A percentile compares a stretch with the other conserved stretches of the same genome.
Conservation (phyloP, 352 stramenopile genomes). For the Phytophthora rubi region DNA sequence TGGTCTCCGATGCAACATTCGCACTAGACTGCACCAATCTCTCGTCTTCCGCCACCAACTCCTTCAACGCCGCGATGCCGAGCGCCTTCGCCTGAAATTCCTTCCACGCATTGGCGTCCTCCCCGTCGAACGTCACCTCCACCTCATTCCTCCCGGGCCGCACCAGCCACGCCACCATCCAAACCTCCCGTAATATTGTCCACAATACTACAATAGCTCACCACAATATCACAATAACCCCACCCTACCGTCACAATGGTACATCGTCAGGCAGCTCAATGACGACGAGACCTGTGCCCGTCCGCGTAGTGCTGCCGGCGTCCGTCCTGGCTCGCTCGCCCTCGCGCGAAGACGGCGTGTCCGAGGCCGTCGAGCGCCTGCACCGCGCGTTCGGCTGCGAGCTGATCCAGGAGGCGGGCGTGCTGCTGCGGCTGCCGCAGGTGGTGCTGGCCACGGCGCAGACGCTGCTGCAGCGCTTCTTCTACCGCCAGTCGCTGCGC, state of each 20-base stretch:
- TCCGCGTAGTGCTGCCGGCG: conserved; percentile 58
- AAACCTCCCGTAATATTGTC: conserved; percentile 5
- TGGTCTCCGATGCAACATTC: not conserved
- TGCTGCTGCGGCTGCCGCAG: conserved; percentile 87
- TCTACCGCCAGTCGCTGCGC: conserved; percentile 81
- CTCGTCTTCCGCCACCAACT: not conserved
- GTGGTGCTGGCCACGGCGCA: conserved; percentile 92
- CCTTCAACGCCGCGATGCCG: conserved; percentile 17
- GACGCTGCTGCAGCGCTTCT: conserved; percentile 93
- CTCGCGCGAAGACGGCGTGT: conserved; percentile 55
- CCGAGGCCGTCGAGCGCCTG: conserved; percentile 34
- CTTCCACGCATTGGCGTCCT: conserved; percentile 23
- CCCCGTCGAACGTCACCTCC: conserved; percentile 29
- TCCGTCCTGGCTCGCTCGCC: conserved; percentile 53
- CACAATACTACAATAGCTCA: conserved; percentile 8
- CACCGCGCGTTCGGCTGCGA: conserved; percentile 92
- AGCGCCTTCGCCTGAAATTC: conserved; percentile 24
- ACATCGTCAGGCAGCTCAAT: not conserved
- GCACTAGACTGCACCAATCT: not conserved
- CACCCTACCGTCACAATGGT: conserved; percentile 6
- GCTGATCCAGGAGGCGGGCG: conserved; percentile 90
- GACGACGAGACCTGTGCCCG: conserved; percentile 29
- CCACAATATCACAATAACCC: conserved; percentile 11
- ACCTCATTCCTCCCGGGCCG: conserved; percentile 4
- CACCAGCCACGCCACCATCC: conserved; percentile 41